Conservation (phyloP, 2,329 filamentous ascomycete genomes). For the Juglanconis juglandina region DNA sequence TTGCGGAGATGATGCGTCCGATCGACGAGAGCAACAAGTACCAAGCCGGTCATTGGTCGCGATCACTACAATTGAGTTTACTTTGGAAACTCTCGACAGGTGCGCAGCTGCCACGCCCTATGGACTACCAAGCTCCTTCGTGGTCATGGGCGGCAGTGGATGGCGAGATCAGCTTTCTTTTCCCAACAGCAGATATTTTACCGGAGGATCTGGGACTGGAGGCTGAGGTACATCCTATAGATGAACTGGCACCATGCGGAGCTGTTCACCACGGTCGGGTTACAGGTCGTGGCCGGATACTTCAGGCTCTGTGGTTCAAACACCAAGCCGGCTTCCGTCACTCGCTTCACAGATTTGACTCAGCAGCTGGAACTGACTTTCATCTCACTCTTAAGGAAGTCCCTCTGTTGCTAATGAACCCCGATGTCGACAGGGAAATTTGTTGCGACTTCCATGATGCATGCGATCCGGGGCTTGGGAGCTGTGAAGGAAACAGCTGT, state of each 20-base stretch:
- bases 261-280: not conserved
- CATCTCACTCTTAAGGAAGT: not conserved
- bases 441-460: not conserved
- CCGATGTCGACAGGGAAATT: not conserved
- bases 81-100: not conserved
- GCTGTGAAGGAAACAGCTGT: not conserved
- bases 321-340: not conserved
- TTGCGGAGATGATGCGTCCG: not conserved
- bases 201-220: not conserved
- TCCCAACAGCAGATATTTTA: no score
- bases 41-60: not conserved
- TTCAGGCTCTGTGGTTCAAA: not conserved
- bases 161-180: not conserved
- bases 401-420: not conserved
- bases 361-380: no score
- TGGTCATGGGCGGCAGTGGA: conserved; percentile 1
- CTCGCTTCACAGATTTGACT: not conserved
- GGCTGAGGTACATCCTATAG: not conserved
- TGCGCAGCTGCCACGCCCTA: not conserved
- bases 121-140: not conserved
- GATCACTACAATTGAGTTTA: not conserved
- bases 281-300: not conserved
- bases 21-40: not conserved
- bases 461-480: no score
- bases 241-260: not conserved